Evolutionary conservation across 495 filamentous ascomycete genomes (phyloP).

Genomic region (Pyronema omphalodes): DNA sequence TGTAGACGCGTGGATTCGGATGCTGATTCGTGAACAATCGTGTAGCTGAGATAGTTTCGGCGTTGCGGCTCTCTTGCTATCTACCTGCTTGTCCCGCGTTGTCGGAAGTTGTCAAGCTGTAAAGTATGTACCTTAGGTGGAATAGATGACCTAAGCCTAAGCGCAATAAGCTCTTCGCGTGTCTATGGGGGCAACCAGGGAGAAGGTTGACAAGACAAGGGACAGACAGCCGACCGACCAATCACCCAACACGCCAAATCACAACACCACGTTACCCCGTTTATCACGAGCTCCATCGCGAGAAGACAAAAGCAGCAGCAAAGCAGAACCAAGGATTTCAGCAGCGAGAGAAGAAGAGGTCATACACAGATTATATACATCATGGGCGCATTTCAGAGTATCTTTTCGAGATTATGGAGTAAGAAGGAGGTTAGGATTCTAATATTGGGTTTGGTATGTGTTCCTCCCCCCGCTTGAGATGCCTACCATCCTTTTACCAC

Average conservation of each 20-base stretch:
- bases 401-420: slow-evolving; percentile 56
- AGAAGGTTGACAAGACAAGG: not conserved
- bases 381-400: slow-evolving; percentile 74
- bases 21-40: not conserved
- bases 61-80: not conserved
- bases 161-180: not conserved
- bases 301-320: slow-evolving; percentile 7
- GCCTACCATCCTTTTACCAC: not conserved
- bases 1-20: not conserved
- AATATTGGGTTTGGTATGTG: slow-evolving; percentile 76
- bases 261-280: not conserved
- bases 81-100: too few species aligned
- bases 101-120: too few species aligned
- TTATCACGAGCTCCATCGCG: not conserved
- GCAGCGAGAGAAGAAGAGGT: not conserved
- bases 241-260: not conserved
- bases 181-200: not conserved
- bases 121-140: too few species aligned
- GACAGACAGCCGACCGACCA: not conserved
- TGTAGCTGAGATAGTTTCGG: not conserved
- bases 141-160: not conserved
- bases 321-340: slow-evolving; percentile 4
- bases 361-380: slow-evolving; percentile 1
- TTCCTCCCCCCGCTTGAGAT: not conserved
- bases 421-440: slow-evolving; percentile 97